Base-by-base conservation (phyloP, 2,329 filamentous ascomycete species). In the Byssothecium circinans region DNA sequence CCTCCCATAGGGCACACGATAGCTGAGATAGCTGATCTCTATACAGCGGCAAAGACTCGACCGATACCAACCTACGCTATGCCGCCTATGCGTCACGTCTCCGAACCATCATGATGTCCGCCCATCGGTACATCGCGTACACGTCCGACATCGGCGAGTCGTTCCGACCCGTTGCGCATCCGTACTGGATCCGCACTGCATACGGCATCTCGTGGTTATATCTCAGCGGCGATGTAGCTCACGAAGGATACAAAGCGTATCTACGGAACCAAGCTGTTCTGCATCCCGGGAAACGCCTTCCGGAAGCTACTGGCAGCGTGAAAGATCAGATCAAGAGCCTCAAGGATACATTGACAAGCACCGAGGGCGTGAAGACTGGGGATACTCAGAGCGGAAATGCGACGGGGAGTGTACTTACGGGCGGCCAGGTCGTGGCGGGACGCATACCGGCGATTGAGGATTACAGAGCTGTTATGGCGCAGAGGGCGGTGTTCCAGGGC, bases 231-330 rank as follows among this genome's bases (percentile, higher is more conserved):
- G 94, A 99, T 65, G 92, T 97, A 39, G 80, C 82, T 27, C 86
- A 96, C 67, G 94, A 99, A 72, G 92, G 94, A 5, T 97, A 96
- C 78, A 96, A 96, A 68, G 87, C 92, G 7, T 97, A 96, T 70
- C 81, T 88, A 70, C 83, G 88, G 47, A 97, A 99, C 68, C 88
- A 94, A 71, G 81, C 82, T 32, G 78, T 83, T 1, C 73, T 91
- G 18, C 82, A 91, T 58, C 89, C 90, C 0, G 78, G 85, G 8
- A 68, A 85, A 11, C 33, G 38, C 54, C 2, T 47, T 49, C 4
- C 38, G 52, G 2, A 43, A 43, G 14, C 47, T 51, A 10, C 43
- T 60, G 42, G 77, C 83, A 40, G 51, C 43, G 6, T 65, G 0
- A 53, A 58, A 2, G 52, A 53, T 3, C 51, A 53, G 17, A 43